These are phyloP conservation scores for Pulveroboletus ravenelii DNA, from an alignment of 768 basidiomycete genomes.

Conservation along the genomic window DNA sequence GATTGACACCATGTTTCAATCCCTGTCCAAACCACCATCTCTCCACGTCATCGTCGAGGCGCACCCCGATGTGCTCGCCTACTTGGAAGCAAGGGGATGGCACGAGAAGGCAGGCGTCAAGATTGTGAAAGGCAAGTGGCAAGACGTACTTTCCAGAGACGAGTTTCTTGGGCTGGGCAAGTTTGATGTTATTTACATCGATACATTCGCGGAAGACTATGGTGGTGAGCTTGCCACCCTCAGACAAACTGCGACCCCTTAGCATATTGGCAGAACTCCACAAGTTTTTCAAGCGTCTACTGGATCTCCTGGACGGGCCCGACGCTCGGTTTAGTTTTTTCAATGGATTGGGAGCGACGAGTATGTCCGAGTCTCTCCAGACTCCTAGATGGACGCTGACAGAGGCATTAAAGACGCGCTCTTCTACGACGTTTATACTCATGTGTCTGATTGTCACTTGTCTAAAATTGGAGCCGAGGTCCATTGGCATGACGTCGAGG, in stretches of 20 bases:
- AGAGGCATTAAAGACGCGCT: slow-evolving; percentile 54
- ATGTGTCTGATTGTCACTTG: slow-evolving; percentile 80
- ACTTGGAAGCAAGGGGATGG: slow-evolving; percentile 78
- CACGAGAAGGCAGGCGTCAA: slow-evolving; percentile 69
- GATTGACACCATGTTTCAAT: slow-evolving; percentile 84
- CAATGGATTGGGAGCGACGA: slow-evolving; percentile 94
- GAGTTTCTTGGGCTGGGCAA: slow-evolving; percentile 60
- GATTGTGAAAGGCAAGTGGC: slow-evolving; percentile 91
- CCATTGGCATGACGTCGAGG: slow-evolving; percentile 78
- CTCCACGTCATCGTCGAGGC: slow-evolving; percentile 91
- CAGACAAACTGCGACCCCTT: background rate
- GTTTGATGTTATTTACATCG: slow-evolving; percentile 88
- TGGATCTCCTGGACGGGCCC: slow-evolving; percentile 69
- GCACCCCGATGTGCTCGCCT: slow-evolving; percentile 83
- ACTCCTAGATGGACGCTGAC: background rate
- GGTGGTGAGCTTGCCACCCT: slow-evolving; percentile 36
- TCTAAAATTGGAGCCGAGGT: slow-evolving; percentile 76
- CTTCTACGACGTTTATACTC: slow-evolving; percentile 90
- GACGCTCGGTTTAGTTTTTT: slow-evolving; percentile 90
- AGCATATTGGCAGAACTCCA: slow-evolving; percentile 48
- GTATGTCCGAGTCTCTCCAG: slow-evolving; percentile 39
- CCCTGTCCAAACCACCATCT: slow-evolving; percentile 50
- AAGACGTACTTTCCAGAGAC: slow-evolving; percentile 67
- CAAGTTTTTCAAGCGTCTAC: slow-evolving; percentile 76
- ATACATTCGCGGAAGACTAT: slow-evolving; percentile 91